Percentiles rank a stretch among this genome's conserved stretches.
Conservation (phyloP, 1,284 basidiomycete species). For the Sphagnurus paluster region DNA sequence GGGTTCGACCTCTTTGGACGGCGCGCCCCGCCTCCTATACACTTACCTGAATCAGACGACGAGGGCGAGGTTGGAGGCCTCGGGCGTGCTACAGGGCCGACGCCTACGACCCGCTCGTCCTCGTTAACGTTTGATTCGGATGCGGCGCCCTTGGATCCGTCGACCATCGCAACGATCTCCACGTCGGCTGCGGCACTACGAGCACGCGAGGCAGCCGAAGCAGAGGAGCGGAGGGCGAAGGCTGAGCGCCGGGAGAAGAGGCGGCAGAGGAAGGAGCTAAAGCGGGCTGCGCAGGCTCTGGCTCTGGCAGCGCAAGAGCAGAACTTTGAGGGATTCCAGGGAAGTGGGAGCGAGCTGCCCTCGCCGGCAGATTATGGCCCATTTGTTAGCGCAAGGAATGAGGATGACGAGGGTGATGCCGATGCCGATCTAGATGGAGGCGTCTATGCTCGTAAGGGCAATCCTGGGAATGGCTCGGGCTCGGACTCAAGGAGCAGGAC, state of each 20-base stretch:
- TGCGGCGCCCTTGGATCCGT: slow-evolving; percentile 58
- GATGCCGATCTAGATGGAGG: slow-evolving; percentile 62
- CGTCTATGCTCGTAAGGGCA: slow-evolving; percentile 42
- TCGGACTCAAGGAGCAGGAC: slow-evolving; percentile 64
- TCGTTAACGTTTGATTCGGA: slow-evolving; percentile 62
- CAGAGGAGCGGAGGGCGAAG: slow-evolving; percentile 41
- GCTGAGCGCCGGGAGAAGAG: slow-evolving; percentile 47
- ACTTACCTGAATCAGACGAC: slow-evolving; percentile 55
- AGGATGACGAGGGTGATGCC: slow-evolving; percentile 49
- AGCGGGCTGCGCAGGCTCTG: slow-evolving; percentile 43
- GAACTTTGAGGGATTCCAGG: slow-evolving; percentile 63
- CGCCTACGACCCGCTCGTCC: slow-evolving; percentile 36
- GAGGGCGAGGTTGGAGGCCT: slow-evolving; percentile 21
- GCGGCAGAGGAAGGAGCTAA: slow-evolving; percentile 47
- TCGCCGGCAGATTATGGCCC: slow-evolving; percentile 37
- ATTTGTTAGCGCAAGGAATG: slow-evolving; percentile 36
- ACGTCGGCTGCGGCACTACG: slow-evolving; percentile 36
- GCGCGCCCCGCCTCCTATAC: slow-evolving; percentile 47
- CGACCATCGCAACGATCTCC: slow-evolving; percentile 48
- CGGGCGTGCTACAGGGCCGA: slow-evolving; percentile 14
- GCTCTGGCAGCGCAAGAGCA: slow-evolving; percentile 23
- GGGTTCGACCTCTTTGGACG: slow-evolving; percentile 66
- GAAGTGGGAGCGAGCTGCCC: slow-evolving; percentile 36
- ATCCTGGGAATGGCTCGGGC: slow-evolving; percentile 33
- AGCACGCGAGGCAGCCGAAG: slow-evolving; percentile 37